phyloP scores from a whole-genome alignment of 306 rosid species.

The Ormosia emarginata region DNA sequence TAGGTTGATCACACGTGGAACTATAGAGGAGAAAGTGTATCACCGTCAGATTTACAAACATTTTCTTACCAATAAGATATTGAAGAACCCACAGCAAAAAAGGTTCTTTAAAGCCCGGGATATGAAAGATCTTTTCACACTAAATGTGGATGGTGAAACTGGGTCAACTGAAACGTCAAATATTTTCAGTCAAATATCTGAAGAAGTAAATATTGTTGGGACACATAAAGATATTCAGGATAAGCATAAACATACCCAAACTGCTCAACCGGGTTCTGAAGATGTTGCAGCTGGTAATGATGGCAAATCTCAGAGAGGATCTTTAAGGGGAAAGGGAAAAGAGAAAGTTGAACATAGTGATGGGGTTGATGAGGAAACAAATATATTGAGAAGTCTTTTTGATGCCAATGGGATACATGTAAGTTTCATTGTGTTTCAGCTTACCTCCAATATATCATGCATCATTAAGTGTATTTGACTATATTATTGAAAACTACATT shows the following conservation, averaged over 20 bases:
- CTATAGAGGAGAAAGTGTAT: slow-evolving; percentile 95
- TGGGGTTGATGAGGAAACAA: slow-evolving; percentile 65
- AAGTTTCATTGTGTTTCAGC: slow-evolving; percentile 34
- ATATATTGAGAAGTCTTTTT: slow-evolving; percentile 74
- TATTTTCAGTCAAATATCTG: slow-evolving; percentile 76
- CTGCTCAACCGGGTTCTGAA: slow-evolving; percentile 25
- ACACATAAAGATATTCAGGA: slow-evolving; percentile 48
- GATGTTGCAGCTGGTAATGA: slow-evolving; percentile 32
- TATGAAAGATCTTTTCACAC: slow-evolving; percentile 90
- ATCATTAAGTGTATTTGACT: slow-evolving; percentile 2
- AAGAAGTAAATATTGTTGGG: slow-evolving; percentile 60
- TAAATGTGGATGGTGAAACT: slow-evolving; percentile 66
- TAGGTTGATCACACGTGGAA: slow-evolving; percentile 93
- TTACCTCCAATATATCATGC: slow-evolving; percentile 2
- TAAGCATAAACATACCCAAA: slow-evolving; percentile 22
- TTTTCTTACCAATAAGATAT: slow-evolving; percentile 88
- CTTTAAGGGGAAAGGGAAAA: slow-evolving; percentile 51
- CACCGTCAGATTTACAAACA: slow-evolving; percentile 98
- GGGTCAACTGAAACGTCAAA: slow-evolving; percentile 86
- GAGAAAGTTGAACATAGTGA: slow-evolving; percentile 51
- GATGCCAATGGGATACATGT: slow-evolving; percentile 90
- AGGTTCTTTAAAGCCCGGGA: slow-evolving; percentile 96
- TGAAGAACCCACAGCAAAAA: slow-evolving; percentile 96
- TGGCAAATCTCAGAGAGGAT: slow-evolving; percentile 28
- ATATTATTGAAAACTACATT: slow-evolving; percentile 1